Conservation (phyloP, 2,329 filamentous ascomycete species). For the Mycosphaerella sp. region DNA sequence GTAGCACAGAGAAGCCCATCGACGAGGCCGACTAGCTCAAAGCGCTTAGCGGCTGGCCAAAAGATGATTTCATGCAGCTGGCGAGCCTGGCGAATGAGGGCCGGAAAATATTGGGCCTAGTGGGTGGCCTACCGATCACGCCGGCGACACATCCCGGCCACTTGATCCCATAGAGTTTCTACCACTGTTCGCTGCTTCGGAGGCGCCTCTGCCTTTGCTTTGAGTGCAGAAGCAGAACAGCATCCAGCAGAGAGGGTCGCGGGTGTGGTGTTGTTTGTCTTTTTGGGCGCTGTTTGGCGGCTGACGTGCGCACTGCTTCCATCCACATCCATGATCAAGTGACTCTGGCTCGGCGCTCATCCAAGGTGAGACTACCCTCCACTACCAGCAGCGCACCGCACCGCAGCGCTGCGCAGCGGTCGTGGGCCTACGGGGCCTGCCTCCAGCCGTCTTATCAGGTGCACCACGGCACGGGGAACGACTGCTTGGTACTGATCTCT, state of each 20-base stretch:
- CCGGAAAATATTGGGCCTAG: not conserved
- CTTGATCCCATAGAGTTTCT: not conserved
- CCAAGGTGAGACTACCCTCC: constrained; percentile 1
- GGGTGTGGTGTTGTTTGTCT: not conserved
- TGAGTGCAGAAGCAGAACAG: not conserved
- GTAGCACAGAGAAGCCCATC: not conserved
- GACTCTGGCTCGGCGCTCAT: not conserved
- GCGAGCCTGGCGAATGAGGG: not conserved
- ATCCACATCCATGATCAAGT: not conserved
- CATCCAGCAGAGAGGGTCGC: not conserved
- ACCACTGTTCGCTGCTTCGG: not conserved
- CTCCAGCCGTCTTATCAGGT: constrained; percentile 7
- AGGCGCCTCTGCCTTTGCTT: no score
- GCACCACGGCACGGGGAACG: constrained; percentile 10
- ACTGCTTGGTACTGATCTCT: constrained; percentile 2
- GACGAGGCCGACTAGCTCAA: not conserved
- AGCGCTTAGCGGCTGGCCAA: not conserved
- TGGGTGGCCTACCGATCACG: not conserved
- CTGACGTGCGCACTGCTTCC: not conserved
- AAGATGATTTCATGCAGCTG: not conserved
- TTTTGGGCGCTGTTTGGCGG: not conserved
- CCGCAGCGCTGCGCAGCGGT: constrained; percentile 3
- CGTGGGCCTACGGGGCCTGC: not conserved
- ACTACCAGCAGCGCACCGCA: not conserved
- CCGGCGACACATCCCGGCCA: not conserved